These are phyloP conservation scores for Chaetomium olivaceum DNA, from an alignment of 2,329 filamentous ascomycete species.

Conservation along the genomic window DNA sequence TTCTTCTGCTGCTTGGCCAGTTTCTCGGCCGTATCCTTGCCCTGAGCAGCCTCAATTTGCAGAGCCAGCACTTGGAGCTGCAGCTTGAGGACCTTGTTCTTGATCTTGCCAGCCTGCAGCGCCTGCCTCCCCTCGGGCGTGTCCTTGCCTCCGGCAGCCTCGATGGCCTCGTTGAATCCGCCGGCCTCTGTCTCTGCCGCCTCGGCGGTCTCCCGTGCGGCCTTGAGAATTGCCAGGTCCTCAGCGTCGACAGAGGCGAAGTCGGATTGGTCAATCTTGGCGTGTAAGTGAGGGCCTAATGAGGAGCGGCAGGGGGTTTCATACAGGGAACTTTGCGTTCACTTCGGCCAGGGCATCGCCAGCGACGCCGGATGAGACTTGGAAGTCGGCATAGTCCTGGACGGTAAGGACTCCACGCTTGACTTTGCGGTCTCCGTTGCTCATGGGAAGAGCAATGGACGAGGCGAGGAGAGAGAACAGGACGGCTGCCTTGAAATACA, in stretches of 20 bases:
- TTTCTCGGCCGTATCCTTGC: slow-evolving; percentile 45
- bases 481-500: slow-evolving; percentile 44
- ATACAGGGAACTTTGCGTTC: slow-evolving; percentile 55
- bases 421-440: slow-evolving; percentile 22
- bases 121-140: slow-evolving; percentile 44
- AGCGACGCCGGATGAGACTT: slow-evolving; percentile 52
- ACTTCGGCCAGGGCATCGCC: slow-evolving; percentile 57
- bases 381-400: slow-evolving; percentile 45
- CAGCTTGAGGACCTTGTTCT: slow-evolving; percentile 63
- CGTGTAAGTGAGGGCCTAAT: background rate
- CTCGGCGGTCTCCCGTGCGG: slow-evolving; percentile 53
- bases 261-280: slow-evolving; percentile 43
- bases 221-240: slow-evolving; percentile 54
- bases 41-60: slow-evolving; percentile 54
- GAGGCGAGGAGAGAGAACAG: slow-evolving; percentile 42
- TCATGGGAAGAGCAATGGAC: slow-evolving; percentile 38
- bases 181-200: slow-evolving; percentile 52
- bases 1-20: slow-evolving; percentile 52
- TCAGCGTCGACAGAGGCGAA: slow-evolving; percentile 45
- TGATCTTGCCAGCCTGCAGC: slow-evolving; percentile 57
- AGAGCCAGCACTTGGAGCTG: slow-evolving; percentile 53
- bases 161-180: slow-evolving; percentile 56
- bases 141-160: slow-evolving; percentile 43
- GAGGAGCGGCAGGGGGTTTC: slow-evolving; percentile 26
- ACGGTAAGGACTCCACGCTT: slow-evolving; percentile 37